Evolutionary conservation across 1,139 yeast genomes (phyloP).

Genomic region (Lodderomyces parapsilosis): DNA sequence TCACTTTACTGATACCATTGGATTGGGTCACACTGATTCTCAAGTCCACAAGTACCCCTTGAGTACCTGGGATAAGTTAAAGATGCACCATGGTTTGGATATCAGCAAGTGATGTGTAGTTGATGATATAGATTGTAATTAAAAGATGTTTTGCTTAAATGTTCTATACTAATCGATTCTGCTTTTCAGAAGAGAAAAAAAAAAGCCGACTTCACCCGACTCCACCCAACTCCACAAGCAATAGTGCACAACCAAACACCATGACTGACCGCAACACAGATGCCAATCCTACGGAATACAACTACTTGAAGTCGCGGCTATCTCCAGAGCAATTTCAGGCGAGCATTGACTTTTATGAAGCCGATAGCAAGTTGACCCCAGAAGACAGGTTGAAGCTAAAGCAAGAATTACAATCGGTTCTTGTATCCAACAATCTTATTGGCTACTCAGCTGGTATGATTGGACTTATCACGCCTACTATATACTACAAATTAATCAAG

Average conservation of each 20-base stretch:
- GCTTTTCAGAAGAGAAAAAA: neutral
- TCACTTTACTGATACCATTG: conserved; percentile 9
- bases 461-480: conserved; percentile 29
- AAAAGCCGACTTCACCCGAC: neutral
- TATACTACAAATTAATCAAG: conserved; percentile 16
- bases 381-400: conserved; percentile 34
- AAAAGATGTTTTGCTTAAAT: too few relatives aligned
- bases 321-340: conserved; percentile 34
- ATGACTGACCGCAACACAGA: neutral
- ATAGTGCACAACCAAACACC: neutral
- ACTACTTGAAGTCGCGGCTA: conserved; percentile 8
- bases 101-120: neutral
- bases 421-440: conserved; percentile 25
- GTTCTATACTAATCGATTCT: neutral
- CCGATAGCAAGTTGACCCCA: conserved; percentile 34
- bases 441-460: conserved; percentile 25
- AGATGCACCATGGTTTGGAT: conserved; percentile 30
- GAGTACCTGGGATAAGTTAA: conserved; percentile 34
- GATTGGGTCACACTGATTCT: conserved; percentile 12
- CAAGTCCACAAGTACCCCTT: conserved; percentile 13
- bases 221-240: neutral
- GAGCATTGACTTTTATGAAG: conserved; percentile 41
- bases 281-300: neutral
- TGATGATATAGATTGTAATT: neutral
- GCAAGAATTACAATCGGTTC: conserved; percentile 28